Base-by-base conservation (phyloP, 169 alveolate genomes). In the Cryptosporidium tyzzeri region DNA sequence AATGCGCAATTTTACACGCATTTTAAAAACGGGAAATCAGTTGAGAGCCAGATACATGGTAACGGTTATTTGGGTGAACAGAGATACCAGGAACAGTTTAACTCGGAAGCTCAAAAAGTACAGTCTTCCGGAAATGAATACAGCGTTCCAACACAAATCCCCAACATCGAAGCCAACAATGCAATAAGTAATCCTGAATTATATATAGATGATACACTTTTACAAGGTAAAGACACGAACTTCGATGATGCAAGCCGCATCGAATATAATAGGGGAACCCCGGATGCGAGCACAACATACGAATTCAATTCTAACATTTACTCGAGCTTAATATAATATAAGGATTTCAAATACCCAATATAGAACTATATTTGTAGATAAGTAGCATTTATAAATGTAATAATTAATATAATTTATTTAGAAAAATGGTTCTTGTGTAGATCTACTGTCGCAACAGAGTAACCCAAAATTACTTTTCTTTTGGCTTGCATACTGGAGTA, bases 401-500 rank as follows among this genome's bases (percentile, higher is more conserved):
- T 65, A n/a, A 14, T 33, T 14, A 31, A 14, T 31, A 37, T 33
- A 65, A 31, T 33, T n/a, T 31, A 1, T 7, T 18, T 62, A 31
- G 18, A 31, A 65, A 21, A 35, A 8, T 65, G 5, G 14, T 10
- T 65, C 5, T 16, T 65, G 33, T 37, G 44, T 48, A 48, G 21
- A 48, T 14, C 3, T 5, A 48, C 23, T 48, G 16, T 14, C 21
- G 21, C 50, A 35, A 29, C 4, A 18, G 37, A 35, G 14, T 23
- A 55, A 23, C 29, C 23, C 35, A 21, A n/a, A 21, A 33, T 65
- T 33, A 65, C 33, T 65, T 65, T 37, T 65, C 71, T 31, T 1
- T 33, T 21, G 71, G 71, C 33, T 65, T 65, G 71, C 71, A 35
- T 10, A 65, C 50, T 7, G 71, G 71, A 8, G 71, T 65, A 35